These are phyloP conservation scores for Senna siamea DNA, from an alignment of 306 rosid genomes.

Conservation along the genomic window DNA sequence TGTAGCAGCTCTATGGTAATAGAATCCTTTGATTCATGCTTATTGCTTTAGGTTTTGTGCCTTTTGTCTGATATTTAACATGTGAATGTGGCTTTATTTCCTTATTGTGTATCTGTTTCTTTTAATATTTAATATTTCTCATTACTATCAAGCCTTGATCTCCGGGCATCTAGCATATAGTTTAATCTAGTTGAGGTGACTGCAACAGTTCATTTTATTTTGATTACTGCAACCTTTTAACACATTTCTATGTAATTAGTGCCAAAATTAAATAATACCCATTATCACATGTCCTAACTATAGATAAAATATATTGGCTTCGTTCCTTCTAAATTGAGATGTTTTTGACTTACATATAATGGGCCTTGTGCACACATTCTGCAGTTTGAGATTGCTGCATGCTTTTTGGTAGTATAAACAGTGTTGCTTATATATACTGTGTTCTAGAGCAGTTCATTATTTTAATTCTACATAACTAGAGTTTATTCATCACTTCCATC, in stretches of 20 bases:
- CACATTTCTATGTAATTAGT: not conserved
- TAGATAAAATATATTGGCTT: not conserved
- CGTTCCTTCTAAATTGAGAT: not conserved
- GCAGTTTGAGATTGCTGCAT: not conserved
- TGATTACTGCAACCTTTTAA: not conserved
- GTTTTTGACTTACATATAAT: not conserved
- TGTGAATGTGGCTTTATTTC: not conserved
- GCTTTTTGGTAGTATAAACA: not conserved
- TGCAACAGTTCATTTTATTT: not conserved
- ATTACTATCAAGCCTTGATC: not conserved
- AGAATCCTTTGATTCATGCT: slow-evolving; percentile 1
- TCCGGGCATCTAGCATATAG: not conserved
- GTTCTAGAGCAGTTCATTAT: not conserved
- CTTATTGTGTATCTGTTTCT: too few relatives aligned
- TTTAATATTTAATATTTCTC: not conserved
- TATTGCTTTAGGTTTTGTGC: not conserved
- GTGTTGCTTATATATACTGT: not conserved
- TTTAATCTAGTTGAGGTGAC: not conserved
- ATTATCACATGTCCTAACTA: not conserved
- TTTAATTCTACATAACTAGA: not conserved
- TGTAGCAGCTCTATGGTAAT: slow-evolving; percentile 71
- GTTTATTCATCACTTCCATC: not conserved
- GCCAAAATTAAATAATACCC: not conserved
- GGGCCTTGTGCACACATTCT: not conserved
- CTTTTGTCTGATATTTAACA: not conserved